Conservation (phyloP, 192 early-diverging fungal species). For the Podochytrium sp. region DNA sequence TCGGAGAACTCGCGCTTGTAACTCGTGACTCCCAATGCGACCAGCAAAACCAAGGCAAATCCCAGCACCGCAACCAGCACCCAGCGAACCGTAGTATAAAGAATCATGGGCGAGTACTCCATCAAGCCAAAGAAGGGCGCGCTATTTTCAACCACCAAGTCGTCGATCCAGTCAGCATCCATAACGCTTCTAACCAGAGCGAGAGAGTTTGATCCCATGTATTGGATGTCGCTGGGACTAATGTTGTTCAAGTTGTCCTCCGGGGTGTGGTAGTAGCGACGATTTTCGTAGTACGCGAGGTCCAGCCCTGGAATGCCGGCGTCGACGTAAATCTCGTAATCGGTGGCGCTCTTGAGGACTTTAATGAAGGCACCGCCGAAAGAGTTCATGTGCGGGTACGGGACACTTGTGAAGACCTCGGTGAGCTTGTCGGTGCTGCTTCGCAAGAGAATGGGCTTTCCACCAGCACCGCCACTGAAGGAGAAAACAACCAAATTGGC, state of each 20-base stretch:
- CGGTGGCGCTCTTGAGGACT: neutral
- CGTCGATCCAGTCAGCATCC: neutral
- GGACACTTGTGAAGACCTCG: neutral
- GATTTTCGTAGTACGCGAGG: neutral
- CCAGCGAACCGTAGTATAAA: neutral
- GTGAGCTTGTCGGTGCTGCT: neutral
- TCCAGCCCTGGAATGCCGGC: neutral
- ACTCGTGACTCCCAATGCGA: neutral
- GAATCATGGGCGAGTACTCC: neutral
- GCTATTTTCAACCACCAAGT: neutral
- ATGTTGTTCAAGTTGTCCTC: neutral
- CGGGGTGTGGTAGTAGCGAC: neutral
- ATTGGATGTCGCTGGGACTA: neutral
- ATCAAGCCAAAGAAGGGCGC: neutral
- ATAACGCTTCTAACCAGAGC: neutral
- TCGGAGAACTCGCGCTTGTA: no score
- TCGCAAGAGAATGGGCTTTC: neutral
- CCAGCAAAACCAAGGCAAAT: neutral
- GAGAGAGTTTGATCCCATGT: neutral
- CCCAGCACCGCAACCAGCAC: neutral
- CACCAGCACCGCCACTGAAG: no score
- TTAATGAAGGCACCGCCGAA: neutral
- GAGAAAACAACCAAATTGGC: no score
- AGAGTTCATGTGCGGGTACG: neutral
- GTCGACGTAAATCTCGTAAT: neutral